These are phyloP conservation scores for Maudiozyma barnettii DNA, from an alignment of 805 yeast genomes.

Conservation along the genomic window DNA sequence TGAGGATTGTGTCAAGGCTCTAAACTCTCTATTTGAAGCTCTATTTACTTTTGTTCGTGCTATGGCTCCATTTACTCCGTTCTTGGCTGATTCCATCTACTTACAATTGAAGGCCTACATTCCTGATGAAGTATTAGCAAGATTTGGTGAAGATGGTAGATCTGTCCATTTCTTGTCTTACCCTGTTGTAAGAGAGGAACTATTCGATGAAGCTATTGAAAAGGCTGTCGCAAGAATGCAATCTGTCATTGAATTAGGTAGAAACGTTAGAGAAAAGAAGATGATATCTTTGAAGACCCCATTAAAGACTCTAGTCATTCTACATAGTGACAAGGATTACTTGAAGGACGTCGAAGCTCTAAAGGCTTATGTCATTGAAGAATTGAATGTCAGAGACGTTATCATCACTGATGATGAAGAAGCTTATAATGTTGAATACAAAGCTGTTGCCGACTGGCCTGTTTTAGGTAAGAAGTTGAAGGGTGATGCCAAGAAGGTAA, in stretches of 20 bases:
- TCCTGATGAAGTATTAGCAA: slow-evolving; percentile 46
- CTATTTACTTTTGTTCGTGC: slow-evolving; percentile 82
- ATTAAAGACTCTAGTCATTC: slow-evolving; percentile 72
- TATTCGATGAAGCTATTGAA: slow-evolving; percentile 76
- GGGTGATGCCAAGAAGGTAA: slow-evolving; percentile 87
- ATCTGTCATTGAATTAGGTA: slow-evolving; percentile 89
- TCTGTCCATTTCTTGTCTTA: slow-evolving; percentile 92
- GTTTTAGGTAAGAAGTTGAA: slow-evolving; percentile 94
- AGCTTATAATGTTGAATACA: slow-evolving; percentile 84
- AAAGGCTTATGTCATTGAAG: slow-evolving; percentile 74
- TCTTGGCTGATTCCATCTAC: slow-evolving; percentile 83
- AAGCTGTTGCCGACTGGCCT: slow-evolving; percentile 98
- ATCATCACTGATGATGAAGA: slow-evolving; percentile 84
- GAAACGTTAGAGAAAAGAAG: slow-evolving; percentile 94
- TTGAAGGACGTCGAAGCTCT: slow-evolving; percentile 69
- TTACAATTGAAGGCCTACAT: slow-evolving; percentile 58
- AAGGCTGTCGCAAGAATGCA: slow-evolving; percentile 92
- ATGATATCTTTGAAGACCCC: slow-evolving; percentile 92
- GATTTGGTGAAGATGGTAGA: slow-evolving; percentile 49
- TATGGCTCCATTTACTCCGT: slow-evolving; percentile 99
- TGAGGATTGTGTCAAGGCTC: slow-evolving; percentile 75
- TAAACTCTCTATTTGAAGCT: slow-evolving; percentile 87
- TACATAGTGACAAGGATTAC: slow-evolving; percentile 70
- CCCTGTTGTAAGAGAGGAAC: slow-evolving; percentile 73
- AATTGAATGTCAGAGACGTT: slow-evolving; percentile 83